Percentiles rank a stretch among this genome's conserved stretches.
Conservation (phyloP, 2,329 filamentous ascomycete species). For the Stagonosporopsis tanaceti region DNA sequence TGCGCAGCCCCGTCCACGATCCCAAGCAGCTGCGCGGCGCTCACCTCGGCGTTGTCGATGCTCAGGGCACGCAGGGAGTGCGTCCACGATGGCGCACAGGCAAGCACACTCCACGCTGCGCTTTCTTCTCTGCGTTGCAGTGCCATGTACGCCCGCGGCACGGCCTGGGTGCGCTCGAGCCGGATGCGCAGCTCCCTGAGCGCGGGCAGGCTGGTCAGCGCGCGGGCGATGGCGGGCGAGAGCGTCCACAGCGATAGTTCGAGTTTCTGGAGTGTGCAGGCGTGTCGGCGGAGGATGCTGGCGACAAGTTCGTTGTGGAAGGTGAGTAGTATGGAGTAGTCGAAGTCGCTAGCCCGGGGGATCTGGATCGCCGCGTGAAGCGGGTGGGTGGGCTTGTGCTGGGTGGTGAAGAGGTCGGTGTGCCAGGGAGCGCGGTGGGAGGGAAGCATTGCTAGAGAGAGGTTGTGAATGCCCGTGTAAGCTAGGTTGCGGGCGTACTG, state of each 20-base stretch:
- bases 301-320: constrained; percentile 42
- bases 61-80: background rate
- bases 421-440: constrained; percentile 58
- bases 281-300: constrained; percentile 37
- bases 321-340: constrained; percentile 30
- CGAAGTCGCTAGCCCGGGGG: constrained; percentile 29
- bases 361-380: constrained; percentile 25
- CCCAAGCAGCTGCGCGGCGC: background rate
- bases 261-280: constrained; percentile 35
- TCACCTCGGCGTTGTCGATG: constrained; percentile 3
- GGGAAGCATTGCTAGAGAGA: constrained; percentile 83
- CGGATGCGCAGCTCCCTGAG: constrained; percentile 35
- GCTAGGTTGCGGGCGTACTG: constrained; percentile 38
- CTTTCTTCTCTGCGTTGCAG: constrained; percentile 10
- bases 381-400: constrained; percentile 15
- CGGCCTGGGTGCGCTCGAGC: constrained; percentile 30
- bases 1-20: background rate
- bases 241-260: constrained; percentile 43
- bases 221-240: constrained; percentile 31
- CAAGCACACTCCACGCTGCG: constrained; percentile 3
- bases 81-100: background rate
- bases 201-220: constrained; percentile 29
- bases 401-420: constrained; percentile 50
- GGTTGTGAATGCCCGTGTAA: constrained; percentile 58
- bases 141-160: background rate